phyloP scores from a whole-genome alignment of 2,329 filamentous ascomycete species.

The Zelopaecilomyces penicillatus region DNA sequence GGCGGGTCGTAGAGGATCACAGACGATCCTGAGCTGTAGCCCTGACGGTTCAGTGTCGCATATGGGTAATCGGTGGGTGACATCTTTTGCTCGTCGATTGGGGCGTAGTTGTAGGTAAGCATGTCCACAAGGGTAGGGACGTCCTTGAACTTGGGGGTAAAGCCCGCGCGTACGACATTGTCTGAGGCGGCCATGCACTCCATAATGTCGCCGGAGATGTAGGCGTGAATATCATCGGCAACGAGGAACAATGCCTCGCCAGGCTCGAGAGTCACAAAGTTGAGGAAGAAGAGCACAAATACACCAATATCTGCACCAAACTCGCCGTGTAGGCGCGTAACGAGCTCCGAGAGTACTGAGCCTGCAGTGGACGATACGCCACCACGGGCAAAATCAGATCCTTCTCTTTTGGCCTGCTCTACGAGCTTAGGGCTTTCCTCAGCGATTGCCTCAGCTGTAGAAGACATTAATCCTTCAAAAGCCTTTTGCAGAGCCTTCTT shows the following conservation, averaged over 20 bases:
- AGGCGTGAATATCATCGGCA: slow-evolving; percentile 96
- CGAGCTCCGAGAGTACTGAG: slow-evolving; percentile 65
- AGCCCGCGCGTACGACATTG: slow-evolving; percentile 93
- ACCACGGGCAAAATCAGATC: slow-evolving; percentile 63
- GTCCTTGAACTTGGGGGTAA: slow-evolving; percentile 98
- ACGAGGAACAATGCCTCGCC: slow-evolving; percentile 95
- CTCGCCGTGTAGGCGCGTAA: slow-evolving; percentile 67
- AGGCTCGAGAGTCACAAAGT: slow-evolving; percentile 78
- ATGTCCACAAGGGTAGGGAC: slow-evolving; percentile 80
- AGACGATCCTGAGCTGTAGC: slow-evolving; percentile 69
- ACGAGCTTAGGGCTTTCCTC: slow-evolving; percentile 60
- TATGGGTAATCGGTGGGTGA: slow-evolving; percentile 76
- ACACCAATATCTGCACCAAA: slow-evolving; percentile 88
- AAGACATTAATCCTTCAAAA: slow-evolving; percentile 77
- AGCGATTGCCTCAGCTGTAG: slow-evolving; percentile 49
- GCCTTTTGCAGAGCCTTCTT: slow-evolving; percentile 68
- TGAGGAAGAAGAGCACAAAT: slow-evolving; percentile 95
- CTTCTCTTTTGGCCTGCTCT: slow-evolving; percentile 58
- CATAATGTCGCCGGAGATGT: slow-evolving; percentile 87
- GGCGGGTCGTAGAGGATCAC: slow-evolving; percentile 83
- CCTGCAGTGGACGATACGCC: slow-evolving; percentile 61
- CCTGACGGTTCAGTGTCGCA: slow-evolving; percentile 68
- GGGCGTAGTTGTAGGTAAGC: slow-evolving; percentile 92
- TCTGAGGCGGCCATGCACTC: slow-evolving; percentile 99
- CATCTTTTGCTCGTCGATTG: slow-evolving; percentile 94